Base-by-base conservation (phyloP, 805 yeast genomes). In the Saturnispora ahearnii region DNA sequence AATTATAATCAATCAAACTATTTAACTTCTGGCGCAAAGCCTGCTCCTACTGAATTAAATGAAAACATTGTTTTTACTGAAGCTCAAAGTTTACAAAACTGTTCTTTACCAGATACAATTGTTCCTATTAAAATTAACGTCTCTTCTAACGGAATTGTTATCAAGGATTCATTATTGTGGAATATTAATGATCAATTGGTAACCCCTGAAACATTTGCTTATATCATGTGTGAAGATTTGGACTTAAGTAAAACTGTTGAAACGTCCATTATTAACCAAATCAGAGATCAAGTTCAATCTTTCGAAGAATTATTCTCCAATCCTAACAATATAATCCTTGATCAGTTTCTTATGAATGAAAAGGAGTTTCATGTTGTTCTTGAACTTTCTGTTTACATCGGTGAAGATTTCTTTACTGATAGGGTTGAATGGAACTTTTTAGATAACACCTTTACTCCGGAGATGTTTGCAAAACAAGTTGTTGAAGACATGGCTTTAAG, bases 401-500 rank as follows among this genome's bases (percentile, higher is more conserved):
- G 89, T 55, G 86, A 86, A 62, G 82, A 82, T 57, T 74, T 90
- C 40, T 89, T 82, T 59, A 96, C 89, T 57, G 99, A 93, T 66
- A 84, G 85, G 63, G 84, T 93, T 55, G 98, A 93, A 66, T 91
- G 98, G 98, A 95, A 93, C 61, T 71, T 93, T 41, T 60, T 69
- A 7, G 74, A 69, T 54, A 73, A 69, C 33, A 49, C 61, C 34
- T 61, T 85, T 22, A 77, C 88, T 1, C 97, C 99, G 0, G 96
- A 89, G 62, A 69, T 69, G 48, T 93, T 93, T 70, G 96, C 98
- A 0, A 76, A 73, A 51, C 75, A 77, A 7, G 88, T 91, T 3
- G 96, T 87, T 4, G 74, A 79, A 37, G 99, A 93, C 59, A 64
- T 93, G 65, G 96, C 96, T 0, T 68, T 93, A 31, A 71, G 83